Percentiles rank a stretch among this genome's conserved stretches.
These are phyloP conservation scores for Codiaeum variegatum DNA, from an alignment of 441 rosid genomes.

Conservation along the genomic window DNA sequence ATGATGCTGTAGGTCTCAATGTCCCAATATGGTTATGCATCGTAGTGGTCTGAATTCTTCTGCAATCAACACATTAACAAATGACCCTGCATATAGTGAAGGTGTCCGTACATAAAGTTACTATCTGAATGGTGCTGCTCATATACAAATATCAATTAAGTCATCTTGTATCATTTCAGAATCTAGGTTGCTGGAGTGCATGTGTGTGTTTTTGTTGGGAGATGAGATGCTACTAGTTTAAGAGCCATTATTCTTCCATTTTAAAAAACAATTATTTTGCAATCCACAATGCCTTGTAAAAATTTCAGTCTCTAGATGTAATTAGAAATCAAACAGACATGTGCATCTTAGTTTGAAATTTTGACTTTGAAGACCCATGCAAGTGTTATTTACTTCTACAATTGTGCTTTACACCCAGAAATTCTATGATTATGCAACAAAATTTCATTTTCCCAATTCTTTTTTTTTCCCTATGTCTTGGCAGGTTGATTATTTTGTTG, in stretches of 20 bases:
- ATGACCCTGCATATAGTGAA: background rate
- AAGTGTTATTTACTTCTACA: background rate
- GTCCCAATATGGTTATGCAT: background rate
- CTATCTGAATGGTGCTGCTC: background rate
- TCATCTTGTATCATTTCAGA: background rate
- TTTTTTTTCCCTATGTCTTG: background rate
- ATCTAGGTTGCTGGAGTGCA: background rate
- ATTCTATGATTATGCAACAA: background rate
- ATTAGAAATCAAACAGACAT: background rate
- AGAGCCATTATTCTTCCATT: background rate
- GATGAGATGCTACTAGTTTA: background rate
- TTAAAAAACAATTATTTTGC: background rate
- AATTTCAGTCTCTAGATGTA: background rate
- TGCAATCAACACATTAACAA: background rate
- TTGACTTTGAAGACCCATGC: background rate
- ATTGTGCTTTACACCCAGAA: background rate
- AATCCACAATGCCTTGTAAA: background rate
- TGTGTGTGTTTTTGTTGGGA: background rate
- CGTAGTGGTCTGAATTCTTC: too few relatives aligned
- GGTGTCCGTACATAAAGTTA: background rate
- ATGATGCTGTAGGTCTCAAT: background rate
- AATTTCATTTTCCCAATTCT: background rate
- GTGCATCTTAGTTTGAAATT: background rate
- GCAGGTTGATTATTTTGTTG: slow-evolving; percentile 93
- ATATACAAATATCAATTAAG: background rate